Percentiles rank a stretch among this genome's conserved stretches.
These are phyloP conservation scores for Xylaria palmicola DNA, from an alignment of 495 filamentous ascomycete genomes.

Conservation along the genomic window DNA sequence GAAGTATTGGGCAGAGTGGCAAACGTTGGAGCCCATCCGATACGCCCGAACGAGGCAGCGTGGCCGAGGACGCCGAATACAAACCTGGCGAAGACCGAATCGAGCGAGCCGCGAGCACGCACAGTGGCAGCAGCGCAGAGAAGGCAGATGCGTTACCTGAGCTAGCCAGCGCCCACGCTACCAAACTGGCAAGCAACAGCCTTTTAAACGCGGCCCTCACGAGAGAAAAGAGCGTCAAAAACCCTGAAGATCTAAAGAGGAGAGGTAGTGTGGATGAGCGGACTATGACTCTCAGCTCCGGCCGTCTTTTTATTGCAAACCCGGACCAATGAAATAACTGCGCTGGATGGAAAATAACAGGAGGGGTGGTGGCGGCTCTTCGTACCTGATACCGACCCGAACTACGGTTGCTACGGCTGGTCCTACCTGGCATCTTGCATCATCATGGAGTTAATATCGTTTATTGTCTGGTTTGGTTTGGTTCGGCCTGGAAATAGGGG, in stretches of 20 bases:
- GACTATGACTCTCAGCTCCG: conserved; percentile 76
- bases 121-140: conserved; percentile 55
- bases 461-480: conserved; percentile 9
- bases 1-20: conserved; percentile 38
- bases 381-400: conserved; percentile 4
- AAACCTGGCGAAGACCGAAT: conserved; percentile 45
- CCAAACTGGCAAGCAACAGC: conserved; percentile 53
- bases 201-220: conserved; percentile 51
- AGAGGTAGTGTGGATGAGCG: conserved; percentile 93
- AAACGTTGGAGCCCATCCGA: conserved; percentile 66
- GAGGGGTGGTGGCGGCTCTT: background rate
- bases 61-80: conserved; percentile 39
- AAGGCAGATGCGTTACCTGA: conserved; percentile 51
- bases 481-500: conserved; percentile 19
- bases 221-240: conserved; percentile 65
- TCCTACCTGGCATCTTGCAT: conserved; percentile 25
- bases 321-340: conserved; percentile 62
- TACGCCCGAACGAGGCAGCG: conserved; percentile 59
- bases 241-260: conserved; percentile 71
- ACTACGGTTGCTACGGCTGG: conserved; percentile 1
- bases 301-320: conserved; percentile 89
- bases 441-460: conserved; percentile 24
- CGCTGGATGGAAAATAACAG: background rate
- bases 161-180: conserved; percentile 30
- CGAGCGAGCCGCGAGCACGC: conserved; percentile 45